Conservation (phyloP, 2,329 filamentous ascomycete genomes). For the Hyphodiscus sp. region DNA sequence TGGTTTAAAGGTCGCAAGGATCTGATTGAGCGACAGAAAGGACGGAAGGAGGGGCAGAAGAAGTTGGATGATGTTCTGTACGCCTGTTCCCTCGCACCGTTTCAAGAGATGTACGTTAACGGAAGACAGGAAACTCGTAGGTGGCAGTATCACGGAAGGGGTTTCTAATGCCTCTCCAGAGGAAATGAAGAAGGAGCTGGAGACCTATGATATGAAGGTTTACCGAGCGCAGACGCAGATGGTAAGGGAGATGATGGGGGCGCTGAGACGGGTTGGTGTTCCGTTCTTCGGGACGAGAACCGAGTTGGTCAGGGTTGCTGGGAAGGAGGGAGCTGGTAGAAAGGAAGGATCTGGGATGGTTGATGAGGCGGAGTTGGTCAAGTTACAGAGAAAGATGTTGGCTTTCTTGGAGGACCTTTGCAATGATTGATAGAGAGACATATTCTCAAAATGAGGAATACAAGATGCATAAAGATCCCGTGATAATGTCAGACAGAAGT, state of each 20-base stretch:
- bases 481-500: too few species aligned
- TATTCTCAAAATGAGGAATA: not conserved
- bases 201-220: conserved; percentile 55
- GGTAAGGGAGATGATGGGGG: conserved; percentile 48
- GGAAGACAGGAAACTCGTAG: conserved; percentile 37
- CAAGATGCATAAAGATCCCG: too few species aligned
- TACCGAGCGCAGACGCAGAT: conserved; percentile 53
- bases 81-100: conserved; percentile 19
- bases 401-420: conserved; percentile 45
- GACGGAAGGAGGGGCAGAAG: conserved; percentile 44
- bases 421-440: conserved; percentile 22
- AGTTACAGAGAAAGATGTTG: conserved; percentile 42
- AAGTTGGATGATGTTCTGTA: conserved; percentile 49
- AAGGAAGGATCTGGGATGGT: conserved; percentile 27
- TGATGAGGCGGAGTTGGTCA: conserved; percentile 35
- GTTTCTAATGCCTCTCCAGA: conserved; percentile 26
- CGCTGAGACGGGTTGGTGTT: conserved; percentile 50
- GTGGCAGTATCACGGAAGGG: conserved; percentile 32
- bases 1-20: conserved; percentile 51
- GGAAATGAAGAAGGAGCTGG: conserved; percentile 47
- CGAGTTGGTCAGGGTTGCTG: conserved; percentile 35
- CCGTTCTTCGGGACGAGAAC: conserved; percentile 52
- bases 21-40: conserved; percentile 44
- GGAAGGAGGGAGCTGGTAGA: conserved; percentile 16
- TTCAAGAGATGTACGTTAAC: not conserved